A percentile compares a stretch with the other conserved stretches of the same genome.
These are phyloP conservation scores for Mycena venus DNA, from an alignment of 768 basidiomycete species.

Conservation along the genomic window DNA sequence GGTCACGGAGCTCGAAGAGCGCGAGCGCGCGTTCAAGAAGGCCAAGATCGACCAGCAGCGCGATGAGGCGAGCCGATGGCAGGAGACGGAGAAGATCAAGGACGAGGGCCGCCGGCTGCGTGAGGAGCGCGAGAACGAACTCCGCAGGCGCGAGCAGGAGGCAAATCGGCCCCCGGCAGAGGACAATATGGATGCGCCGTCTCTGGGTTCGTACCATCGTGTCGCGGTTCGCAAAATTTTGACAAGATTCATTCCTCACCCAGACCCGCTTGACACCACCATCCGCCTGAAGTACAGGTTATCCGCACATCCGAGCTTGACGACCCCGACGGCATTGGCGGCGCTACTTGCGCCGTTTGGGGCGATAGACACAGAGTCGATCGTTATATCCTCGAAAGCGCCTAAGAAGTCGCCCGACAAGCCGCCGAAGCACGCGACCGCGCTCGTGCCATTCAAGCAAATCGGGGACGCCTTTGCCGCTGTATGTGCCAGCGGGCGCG, in stretches of 20 bases:
- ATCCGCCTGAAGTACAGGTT: slow-evolving; percentile 79
- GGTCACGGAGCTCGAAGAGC: slow-evolving; percentile 83
- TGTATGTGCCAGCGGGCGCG: slow-evolving; percentile 70
- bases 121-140: slow-evolving; percentile 73
- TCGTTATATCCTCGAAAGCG: slow-evolving; percentile 77
- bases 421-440: slow-evolving; percentile 76
- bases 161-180: slow-evolving; percentile 47
- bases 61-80: slow-evolving; percentile 65
- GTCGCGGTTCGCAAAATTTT: background rate
- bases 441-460: slow-evolving; percentile 82
- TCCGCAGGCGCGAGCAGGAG: slow-evolving; percentile 61
- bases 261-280: slow-evolving; percentile 82
- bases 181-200: slow-evolving; percentile 67
- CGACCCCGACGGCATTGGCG: slow-evolving; percentile 62
- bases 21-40: slow-evolving; percentile 84
- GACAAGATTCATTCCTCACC: slow-evolving; percentile 9
- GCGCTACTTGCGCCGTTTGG: slow-evolving; percentile 73
- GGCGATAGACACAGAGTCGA: slow-evolving; percentile 69
- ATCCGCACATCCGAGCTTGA: slow-evolving; percentile 69
- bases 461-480: slow-evolving; percentile 84
- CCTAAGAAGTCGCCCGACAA: slow-evolving; percentile 68
- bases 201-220: slow-evolving; percentile 58
- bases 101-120: slow-evolving; percentile 78
- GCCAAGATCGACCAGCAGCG: slow-evolving; percentile 71
- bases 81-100: slow-evolving; percentile 80